Conservation (phyloP, 2,329 filamentous ascomycete species). For the Fusarium haematococcum region DNA sequence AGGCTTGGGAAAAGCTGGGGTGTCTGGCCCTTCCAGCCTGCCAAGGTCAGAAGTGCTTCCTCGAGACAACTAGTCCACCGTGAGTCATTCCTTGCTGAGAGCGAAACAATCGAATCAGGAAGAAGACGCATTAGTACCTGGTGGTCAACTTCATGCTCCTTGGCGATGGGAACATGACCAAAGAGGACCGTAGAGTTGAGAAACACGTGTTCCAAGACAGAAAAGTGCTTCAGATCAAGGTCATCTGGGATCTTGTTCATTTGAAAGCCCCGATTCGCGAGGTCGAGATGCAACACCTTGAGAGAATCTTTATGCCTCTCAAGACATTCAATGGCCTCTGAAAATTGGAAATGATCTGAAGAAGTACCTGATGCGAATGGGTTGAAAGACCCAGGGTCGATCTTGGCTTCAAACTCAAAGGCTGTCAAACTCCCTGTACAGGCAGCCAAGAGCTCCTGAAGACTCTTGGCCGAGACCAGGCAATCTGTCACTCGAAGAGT, state of each 20-base stretch:
- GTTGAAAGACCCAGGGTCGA: background rate
- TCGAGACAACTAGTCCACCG: background rate
- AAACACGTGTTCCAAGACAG: background rate
- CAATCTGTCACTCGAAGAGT: background rate
- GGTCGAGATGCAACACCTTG: background rate
- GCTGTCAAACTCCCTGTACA: background rate
- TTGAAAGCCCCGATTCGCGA: background rate
- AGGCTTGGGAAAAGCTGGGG: background rate
- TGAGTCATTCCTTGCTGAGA: background rate
- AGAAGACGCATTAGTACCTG: background rate
- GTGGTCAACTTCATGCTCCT: background rate
- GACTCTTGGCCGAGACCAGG: background rate
- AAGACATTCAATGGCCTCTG: background rate
- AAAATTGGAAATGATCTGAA: background rate
- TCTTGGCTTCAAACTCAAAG: background rate
- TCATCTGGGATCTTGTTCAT: background rate
- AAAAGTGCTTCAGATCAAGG: background rate
- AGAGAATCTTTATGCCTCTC: background rate
- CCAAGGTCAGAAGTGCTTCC: background rate
- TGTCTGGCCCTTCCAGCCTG: background rate
- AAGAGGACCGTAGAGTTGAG: background rate
- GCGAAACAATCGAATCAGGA: background rate
- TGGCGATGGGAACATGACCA: background rate
- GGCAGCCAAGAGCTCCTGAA: background rate
- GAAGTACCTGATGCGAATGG: background rate